phyloP scores from a whole-genome alignment of 1,284 basidiomycete genomes.

The Tremellales sp. region DNA sequence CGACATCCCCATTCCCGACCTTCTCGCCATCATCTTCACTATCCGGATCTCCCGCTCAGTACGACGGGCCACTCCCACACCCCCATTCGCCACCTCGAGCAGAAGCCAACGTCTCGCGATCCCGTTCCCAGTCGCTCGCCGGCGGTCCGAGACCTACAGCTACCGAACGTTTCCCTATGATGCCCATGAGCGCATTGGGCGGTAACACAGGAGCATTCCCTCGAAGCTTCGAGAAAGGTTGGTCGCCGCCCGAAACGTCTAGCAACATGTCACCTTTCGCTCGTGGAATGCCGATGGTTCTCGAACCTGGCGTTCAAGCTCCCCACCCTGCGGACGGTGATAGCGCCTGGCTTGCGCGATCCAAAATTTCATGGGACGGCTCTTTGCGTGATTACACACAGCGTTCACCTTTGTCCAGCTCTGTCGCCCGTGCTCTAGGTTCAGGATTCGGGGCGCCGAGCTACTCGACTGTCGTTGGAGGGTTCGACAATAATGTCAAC shows the following conservation, averaged over 20 bases:
- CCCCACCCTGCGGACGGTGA: background rate
- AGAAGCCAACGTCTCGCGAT: slow-evolving; percentile 37
- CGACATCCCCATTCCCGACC: slow-evolving; percentile 39
- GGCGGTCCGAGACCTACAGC: slow-evolving; percentile 31
- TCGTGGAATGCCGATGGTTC: slow-evolving; percentile 14
- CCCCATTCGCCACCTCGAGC: slow-evolving; percentile 39
- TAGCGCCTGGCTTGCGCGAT: background rate
- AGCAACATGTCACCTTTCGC: slow-evolving; percentile 45
- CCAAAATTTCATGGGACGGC: no score
- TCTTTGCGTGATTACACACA: no score
- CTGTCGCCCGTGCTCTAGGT: slow-evolving; percentile 28
- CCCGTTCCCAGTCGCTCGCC: slow-evolving; percentile 41
- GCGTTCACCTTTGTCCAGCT: slow-evolving; percentile 23
- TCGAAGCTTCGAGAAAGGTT: slow-evolving; percentile 21
- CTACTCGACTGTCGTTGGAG: slow-evolving; percentile 28
- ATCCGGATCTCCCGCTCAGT: slow-evolving; percentile 25
- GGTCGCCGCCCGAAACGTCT: slow-evolving; percentile 24
- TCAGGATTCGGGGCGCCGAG: slow-evolving; percentile 10
- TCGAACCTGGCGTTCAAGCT: background rate
- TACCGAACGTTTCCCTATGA: slow-evolving; percentile 27
- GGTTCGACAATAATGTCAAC: slow-evolving; percentile 21
- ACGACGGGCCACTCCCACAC: slow-evolving; percentile 13
- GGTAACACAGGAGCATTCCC: slow-evolving; percentile 16
- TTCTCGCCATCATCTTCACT: slow-evolving; percentile 43
- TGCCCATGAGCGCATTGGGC: slow-evolving; percentile 27